These are phyloP conservation scores for Trichaptum fuscoviolaceum DNA, from an alignment of 768 basidiomycete species.

Conservation along the genomic window DNA sequence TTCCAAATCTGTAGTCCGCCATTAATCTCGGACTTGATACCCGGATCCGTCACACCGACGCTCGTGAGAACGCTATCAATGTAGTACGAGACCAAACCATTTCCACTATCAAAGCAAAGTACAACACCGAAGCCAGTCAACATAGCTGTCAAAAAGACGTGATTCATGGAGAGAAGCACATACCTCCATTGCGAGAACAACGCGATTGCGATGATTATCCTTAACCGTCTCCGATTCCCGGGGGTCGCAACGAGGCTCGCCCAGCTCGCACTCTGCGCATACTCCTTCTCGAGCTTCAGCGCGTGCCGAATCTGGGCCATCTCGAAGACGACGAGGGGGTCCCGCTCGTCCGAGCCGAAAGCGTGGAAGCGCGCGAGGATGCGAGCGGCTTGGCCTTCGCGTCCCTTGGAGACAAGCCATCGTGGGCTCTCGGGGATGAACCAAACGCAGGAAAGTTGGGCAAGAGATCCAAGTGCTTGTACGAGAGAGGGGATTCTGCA, in stretches of 20 bases:
- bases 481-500: conserved; percentile 64
- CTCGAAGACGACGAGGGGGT: conserved; percentile 47
- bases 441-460: conserved; percentile 54
- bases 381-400: conserved; percentile 51
- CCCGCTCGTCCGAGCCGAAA: conserved; percentile 49
- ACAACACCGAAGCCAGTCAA: background rate
- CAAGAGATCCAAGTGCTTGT: conserved; percentile 51
- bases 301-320: conserved; percentile 70
- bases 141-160: conserved; percentile 2
- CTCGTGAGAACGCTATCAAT: conserved; percentile 63
- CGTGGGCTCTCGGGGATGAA: conserved; percentile 67
- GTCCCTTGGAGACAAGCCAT: conserved; percentile 57
- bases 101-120: conserved; percentile 37
- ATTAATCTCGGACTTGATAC: conserved; percentile 57
- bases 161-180: conserved; percentile 11
- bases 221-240: conserved; percentile 66
- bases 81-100: conserved; percentile 70
- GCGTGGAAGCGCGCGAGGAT: conserved; percentile 74
- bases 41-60: conserved; percentile 50
- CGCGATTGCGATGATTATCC: conserved; percentile 60
- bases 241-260: conserved; percentile 50
- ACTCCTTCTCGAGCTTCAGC: conserved; percentile 55
- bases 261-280: conserved; percentile 43
- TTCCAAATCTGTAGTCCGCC: conserved; percentile 64
- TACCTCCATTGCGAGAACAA: conserved; percentile 75